These are phyloP conservation scores for Trichocomaceae sp. DNA, from an alignment of 2,329 filamentous ascomycete species.

Conservation along the genomic window DNA sequence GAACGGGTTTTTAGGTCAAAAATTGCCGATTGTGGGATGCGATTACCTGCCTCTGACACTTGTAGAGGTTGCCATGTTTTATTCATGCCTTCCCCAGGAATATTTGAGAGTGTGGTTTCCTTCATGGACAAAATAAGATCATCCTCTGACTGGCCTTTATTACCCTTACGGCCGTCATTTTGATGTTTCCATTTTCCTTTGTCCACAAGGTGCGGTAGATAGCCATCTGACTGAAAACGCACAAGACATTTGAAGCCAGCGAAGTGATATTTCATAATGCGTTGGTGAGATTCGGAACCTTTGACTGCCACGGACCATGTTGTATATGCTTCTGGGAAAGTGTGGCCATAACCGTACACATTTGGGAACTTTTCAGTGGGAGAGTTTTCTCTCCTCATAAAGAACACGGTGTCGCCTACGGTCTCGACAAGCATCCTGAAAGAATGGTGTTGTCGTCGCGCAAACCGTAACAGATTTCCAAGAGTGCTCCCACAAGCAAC, in stretches of 20 bases:
- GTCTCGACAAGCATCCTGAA: constrained; percentile 57
- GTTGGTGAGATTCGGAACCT: constrained; percentile 56
- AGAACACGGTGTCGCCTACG: constrained; percentile 54
- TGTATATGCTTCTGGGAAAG: constrained; percentile 61
- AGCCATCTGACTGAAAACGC: constrained; percentile 56
- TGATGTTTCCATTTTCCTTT: not conserved
- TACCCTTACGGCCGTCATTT: not conserved
- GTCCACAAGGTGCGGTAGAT: constrained; percentile 25
- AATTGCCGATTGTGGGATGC: constrained; percentile 39
- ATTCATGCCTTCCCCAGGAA: not conserved
- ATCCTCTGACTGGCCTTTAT: not conserved
- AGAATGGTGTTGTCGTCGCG: constrained; percentile 36
- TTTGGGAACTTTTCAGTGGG: constrained; percentile 51
- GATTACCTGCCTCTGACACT: constrained; percentile 19
- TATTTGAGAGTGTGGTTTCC: not conserved
- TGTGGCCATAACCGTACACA: constrained; percentile 58
- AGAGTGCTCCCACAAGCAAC: constrained; percentile 56
- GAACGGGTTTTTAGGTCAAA: constrained; percentile 51
- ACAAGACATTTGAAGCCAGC: constrained; percentile 48
- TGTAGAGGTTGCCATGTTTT: constrained; percentile 9
- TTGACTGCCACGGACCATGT: constrained; percentile 52
- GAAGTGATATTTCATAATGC: constrained; percentile 55
- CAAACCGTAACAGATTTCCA: constrained; percentile 55
- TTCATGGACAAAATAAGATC: constrained; percentile 3
- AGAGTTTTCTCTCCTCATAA: constrained; percentile 56